Percentiles rank a stretch among this genome's conserved stretches.
Evolutionary conservation across 2,329 filamentous ascomycete genomes (phyloP).

Genomic region (Aspergillus hortae): DNA sequence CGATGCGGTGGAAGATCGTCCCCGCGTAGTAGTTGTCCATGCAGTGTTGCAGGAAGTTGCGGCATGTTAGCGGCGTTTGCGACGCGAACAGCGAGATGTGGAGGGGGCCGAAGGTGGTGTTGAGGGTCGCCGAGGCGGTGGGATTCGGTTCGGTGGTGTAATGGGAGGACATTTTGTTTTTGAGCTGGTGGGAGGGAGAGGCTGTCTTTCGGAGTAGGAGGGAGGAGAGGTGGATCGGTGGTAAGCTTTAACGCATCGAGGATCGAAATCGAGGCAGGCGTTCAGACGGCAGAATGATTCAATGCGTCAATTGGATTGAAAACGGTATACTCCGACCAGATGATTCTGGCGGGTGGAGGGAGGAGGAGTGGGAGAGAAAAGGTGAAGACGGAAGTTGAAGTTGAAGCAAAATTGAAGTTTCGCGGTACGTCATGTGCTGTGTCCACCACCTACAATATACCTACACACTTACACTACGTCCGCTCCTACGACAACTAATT

Average conservation of each 20-base stretch:
- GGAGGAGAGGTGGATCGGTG: neutral
- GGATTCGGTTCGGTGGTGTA: constrained; percentile 96
- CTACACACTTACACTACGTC: too few relatives aligned
- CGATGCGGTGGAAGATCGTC: constrained; percentile 89
- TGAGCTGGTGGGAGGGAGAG: neutral
- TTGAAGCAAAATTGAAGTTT: constrained; percentile 15
- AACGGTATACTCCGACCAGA: neutral
- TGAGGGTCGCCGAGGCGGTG: constrained; percentile 84
- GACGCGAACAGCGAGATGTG: constrained; percentile 92
- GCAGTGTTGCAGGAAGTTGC: constrained; percentile 93
- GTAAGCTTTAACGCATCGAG: too few relatives aligned
- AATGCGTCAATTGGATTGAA: too few relatives aligned
- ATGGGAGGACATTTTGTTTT: constrained; percentile 68
- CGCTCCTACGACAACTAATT: too few relatives aligned
- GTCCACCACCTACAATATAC: neutral
- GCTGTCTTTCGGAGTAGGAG: neutral
- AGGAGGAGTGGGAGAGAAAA: constrained; percentile 1
- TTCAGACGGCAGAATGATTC: too few relatives aligned
- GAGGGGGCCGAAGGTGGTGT: constrained; percentile 86
- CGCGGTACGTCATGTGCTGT: constrained; percentile 14
- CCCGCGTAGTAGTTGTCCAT: constrained; percentile 93
- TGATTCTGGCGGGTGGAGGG: neutral
- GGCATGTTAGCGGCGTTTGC: constrained; percentile 84
- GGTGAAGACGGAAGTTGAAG: constrained; percentile 3
- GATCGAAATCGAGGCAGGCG: too few relatives aligned